Percentiles rank a stretch among this genome's conserved stretches.
Evolutionary conservation across 306 rosid genomes (phyloP).

Genomic region (cucumber (Cucumis sativus)): DNA sequence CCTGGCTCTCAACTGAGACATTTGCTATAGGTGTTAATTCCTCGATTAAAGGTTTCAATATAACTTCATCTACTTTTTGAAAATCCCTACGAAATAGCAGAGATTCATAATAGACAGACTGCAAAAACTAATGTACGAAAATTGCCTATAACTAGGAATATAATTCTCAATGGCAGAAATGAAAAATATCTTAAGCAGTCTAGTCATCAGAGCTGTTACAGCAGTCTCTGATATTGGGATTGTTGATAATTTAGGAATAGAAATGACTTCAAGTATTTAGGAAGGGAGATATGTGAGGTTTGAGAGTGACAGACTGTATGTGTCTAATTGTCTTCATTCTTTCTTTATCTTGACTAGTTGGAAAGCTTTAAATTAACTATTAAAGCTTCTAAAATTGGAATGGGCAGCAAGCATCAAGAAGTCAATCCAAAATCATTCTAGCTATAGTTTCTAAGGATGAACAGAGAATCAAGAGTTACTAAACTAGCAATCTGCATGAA

Average conservation of each 20-base stretch:
- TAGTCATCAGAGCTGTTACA: background rate
- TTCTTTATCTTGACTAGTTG: background rate
- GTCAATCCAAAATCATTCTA: background rate
- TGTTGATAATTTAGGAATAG: background rate
- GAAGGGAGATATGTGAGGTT: background rate
- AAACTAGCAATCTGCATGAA: background rate
- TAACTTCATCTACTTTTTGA: conserved; percentile 35
- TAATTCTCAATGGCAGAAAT: background rate
- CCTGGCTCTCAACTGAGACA: conserved; percentile 91
- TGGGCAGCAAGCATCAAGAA: background rate
- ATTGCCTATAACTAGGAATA: background rate
- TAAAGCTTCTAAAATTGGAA: background rate
- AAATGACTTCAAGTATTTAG: background rate
- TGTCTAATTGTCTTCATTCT: background rate
- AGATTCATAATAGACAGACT: background rate
- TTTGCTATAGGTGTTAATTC: conserved; percentile 65
- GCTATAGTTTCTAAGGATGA: background rate
- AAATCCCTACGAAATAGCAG: conserved; percentile 55
- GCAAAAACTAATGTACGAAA: background rate
- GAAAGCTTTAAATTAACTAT: background rate
- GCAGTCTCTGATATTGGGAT: background rate
- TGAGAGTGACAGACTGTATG: background rate
- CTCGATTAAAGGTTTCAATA: conserved; percentile 61
- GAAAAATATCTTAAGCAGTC: background rate
- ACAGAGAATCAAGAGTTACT: background rate